A percentile compares a stretch with the other conserved stretches of the same genome.
Evolutionary conservation across 306 rosid genomes (phyloP).

Genomic region (Quercus alba): DNA sequence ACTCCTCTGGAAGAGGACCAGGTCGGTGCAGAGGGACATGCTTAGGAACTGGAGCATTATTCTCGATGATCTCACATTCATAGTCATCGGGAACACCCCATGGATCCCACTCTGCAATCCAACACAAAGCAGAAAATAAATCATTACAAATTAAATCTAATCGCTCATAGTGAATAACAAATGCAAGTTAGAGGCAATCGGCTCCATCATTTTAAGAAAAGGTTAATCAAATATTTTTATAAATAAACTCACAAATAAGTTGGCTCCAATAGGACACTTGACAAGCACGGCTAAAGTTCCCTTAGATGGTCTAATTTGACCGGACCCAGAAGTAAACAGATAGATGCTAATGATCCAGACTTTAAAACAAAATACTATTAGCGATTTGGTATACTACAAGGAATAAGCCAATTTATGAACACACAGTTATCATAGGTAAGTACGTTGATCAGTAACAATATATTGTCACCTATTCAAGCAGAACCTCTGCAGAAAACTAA

Average conservation of each 20-base stretch:
- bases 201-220: background rate
- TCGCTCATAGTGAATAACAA: background rate
- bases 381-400: background rate
- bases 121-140: conserved; percentile 12
- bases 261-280: background rate
- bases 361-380: background rate
- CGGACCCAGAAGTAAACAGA: background rate
- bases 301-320: background rate
- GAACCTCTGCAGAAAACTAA: background rate
- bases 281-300: background rate
- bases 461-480: background rate
- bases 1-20: conserved; percentile 76
- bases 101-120: conserved; percentile 82
- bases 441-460: background rate
- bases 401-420: background rate
- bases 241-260: background rate
- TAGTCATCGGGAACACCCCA: conserved; percentile 93
- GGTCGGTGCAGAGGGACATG: conserved; percentile 86
- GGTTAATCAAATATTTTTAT: background rate
- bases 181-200: background rate
- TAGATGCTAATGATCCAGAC: background rate
- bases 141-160: background rate
- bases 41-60: conserved; percentile 85
- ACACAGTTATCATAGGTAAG: background rate
- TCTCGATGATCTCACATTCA: conserved; percentile 81